Base-by-base conservation (phyloP, 1,284 basidiomycete genomes). In the Schizophyllum amplum region DNA sequence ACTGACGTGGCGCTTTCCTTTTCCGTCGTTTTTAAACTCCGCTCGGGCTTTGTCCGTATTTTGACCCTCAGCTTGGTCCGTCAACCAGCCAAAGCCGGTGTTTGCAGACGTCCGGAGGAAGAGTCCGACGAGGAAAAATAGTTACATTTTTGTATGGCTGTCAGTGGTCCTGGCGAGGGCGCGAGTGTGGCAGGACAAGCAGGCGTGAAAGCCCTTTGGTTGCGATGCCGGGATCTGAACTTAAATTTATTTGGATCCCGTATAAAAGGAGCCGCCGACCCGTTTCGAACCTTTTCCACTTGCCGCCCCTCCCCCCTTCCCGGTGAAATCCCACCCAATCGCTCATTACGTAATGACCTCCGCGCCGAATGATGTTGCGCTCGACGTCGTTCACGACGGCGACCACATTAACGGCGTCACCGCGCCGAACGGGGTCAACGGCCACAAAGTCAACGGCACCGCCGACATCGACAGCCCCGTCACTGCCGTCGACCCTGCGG, bases 71-170 rank as follows among this genome's bases (percentile, higher is more conserved):
- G 90, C 90, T 47, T 92, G 90, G 90, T 80, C 77, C 71, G 71
- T 76, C 63, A 92, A 86, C 73, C 90, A 92, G 67, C 89, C 90
- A 55, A 82, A 83, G 67, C 83, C 89, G 0, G 87, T 92, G 59
- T 92, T 92, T 70, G 79, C 81, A 58, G 76, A 79, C 64, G 82
- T 77, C 60, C 78, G 42, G 74, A 79, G 62, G 80, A 83, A 61
- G 80, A 83, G 59, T 76, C 80, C 63, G 76, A 80, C 65, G 71
- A 74, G 57, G 72, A 76, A 54, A 54, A 70, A 61, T 65, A 73
- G 61, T 13, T 42, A 42, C 17, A 42, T 42, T 9, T 9, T 9
- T 42, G 33, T 42, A 42, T 42, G n/a, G n/a, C 7, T 42, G 13
- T 42, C 17, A 42, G 33, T 17, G 17, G 33, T 17, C 33, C 33